These are phyloP conservation scores for Beta vulgaris DNA, from an alignment of 148 eudicot species.

Conservation along the genomic window DNA sequence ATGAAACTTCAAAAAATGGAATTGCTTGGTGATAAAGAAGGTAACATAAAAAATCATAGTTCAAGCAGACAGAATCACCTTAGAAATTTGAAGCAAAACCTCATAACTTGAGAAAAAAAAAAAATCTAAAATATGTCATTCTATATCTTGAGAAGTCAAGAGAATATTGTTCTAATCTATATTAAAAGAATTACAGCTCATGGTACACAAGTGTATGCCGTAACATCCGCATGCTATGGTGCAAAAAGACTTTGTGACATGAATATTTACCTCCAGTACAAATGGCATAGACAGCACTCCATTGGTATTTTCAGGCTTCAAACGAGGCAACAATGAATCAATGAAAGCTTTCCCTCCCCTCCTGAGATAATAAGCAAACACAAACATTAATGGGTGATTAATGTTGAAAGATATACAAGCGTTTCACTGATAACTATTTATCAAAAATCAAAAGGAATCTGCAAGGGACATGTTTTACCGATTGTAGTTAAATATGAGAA, in stretches of 20 bases:
- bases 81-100: neutral
- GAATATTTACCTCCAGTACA: slow-evolving; percentile 70
- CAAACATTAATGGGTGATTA: slow-evolving; percentile 12
- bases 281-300: slow-evolving; percentile 83
- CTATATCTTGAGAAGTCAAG: neutral
- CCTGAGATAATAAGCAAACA: slow-evolving; percentile 38
- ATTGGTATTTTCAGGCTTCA: slow-evolving; percentile 61
- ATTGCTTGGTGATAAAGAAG: neutral
- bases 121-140: neutral
- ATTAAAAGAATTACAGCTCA: neutral
- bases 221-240: neutral
- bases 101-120: neutral
- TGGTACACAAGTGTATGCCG: neutral
- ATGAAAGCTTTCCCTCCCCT: slow-evolving; percentile 95
- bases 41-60: neutral
- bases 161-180: neutral
- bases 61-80: neutral
- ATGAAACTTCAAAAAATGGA: neutral
- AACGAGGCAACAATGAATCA: slow-evolving; percentile 79
- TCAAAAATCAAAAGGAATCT: slow-evolving; percentile 6
- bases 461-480: slow-evolving; percentile 43
- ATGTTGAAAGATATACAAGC: slow-evolving; percentile 3
- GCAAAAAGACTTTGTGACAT: neutral
- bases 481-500: slow-evolving; percentile 87
- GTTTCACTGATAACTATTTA: slow-evolving; percentile 4